A percentile compares a stretch with the other conserved stretches of the same genome.
Conservation (phyloP, 495 filamentous ascomycete genomes). For the Cetradonia linearis region DNA sequence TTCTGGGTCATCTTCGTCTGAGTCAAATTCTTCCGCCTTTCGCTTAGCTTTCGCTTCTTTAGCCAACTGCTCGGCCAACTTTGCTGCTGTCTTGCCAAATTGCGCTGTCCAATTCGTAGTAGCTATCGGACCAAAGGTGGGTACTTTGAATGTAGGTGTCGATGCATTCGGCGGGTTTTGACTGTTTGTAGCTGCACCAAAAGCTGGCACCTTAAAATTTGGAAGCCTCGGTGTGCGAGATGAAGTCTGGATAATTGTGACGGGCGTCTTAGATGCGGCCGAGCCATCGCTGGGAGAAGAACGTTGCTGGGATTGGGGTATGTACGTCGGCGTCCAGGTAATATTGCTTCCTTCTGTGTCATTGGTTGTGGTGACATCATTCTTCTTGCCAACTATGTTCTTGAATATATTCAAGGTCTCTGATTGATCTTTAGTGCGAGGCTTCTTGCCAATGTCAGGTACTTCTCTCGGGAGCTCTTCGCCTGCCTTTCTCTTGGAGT, state of each 20-base stretch:
- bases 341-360: background rate
- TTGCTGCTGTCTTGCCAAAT: conserved; percentile 21
- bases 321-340: too few species aligned
- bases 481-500: conserved; percentile 26
- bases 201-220: conserved; percentile 18
- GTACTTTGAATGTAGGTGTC: conserved; percentile 20
- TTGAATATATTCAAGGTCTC: conserved; percentile 34
- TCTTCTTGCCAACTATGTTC: conserved; percentile 24
- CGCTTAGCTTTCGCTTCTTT: conserved; percentile 41
- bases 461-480: conserved; percentile 22
- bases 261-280: background rate
- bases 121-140: conserved; percentile 19
- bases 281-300: background rate
- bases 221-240: conserved; percentile 1
- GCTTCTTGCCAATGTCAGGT: conserved; percentile 18
- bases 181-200: conserved; percentile 5
- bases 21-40: conserved; percentile 48
- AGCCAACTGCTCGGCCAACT: conserved; percentile 19
- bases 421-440: conserved; percentile 18
- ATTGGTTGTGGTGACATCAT: conserved; percentile 3
- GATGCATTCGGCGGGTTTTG: background rate
- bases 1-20: conserved; percentile 42
- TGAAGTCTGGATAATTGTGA: background rate
- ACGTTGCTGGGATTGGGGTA: too few species aligned
- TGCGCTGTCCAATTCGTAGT: conserved; percentile 26